phyloP scores from a whole-genome alignment of 2,329 filamentous ascomycete genomes.

The Alternaria gaisen region DNA sequence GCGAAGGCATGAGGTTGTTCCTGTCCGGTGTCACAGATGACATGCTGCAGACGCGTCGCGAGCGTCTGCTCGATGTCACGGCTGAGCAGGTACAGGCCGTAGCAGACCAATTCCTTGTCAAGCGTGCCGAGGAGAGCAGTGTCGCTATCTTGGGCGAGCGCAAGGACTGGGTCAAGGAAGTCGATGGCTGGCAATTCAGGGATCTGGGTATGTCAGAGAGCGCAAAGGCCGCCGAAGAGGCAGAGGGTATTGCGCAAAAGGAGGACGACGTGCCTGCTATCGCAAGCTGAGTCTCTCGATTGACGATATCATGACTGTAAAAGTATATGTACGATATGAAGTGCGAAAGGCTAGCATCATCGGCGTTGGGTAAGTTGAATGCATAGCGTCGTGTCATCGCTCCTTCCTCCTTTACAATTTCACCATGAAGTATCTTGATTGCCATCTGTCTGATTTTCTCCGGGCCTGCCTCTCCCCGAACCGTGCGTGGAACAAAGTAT shows the following conservation, averaged over 20 bases:
- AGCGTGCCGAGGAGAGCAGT: slow-evolving; percentile 69
- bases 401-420: slow-evolving; percentile 11
- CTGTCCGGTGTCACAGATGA: slow-evolving; percentile 84
- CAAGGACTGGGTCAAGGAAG: slow-evolving; percentile 72
- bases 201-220: slow-evolving; percentile 71
- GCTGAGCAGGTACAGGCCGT: slow-evolving; percentile 80
- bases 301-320: slow-evolving; percentile 14
- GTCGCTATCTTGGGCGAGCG: slow-evolving; percentile 83
- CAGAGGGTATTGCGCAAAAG: slow-evolving; percentile 28
- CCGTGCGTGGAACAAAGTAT: not conserved
- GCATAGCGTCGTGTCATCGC: slow-evolving; percentile 15
- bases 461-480: slow-evolving; percentile 1
- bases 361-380: slow-evolving; percentile 24
- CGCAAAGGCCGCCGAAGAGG: slow-evolving; percentile 30
- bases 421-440: not conserved
- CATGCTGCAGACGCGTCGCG: slow-evolving; percentile 86
- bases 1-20: slow-evolving; percentile 88
- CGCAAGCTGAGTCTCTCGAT: slow-evolving; percentile 7
- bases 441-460: not conserved
- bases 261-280: slow-evolving; percentile 26
- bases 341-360: slow-evolving; percentile 23
- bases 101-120: slow-evolving; percentile 82
- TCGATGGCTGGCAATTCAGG: slow-evolving; percentile 76
- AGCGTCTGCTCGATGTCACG: slow-evolving; percentile 86
- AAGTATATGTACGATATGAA: slow-evolving; percentile 25